A percentile compares a stretch with the other conserved stretches of the same genome.
Evolutionary conservation across 1,284 basidiomycete genomes (phyloP).

Genomic region (Cystobasidium sp.): DNA sequence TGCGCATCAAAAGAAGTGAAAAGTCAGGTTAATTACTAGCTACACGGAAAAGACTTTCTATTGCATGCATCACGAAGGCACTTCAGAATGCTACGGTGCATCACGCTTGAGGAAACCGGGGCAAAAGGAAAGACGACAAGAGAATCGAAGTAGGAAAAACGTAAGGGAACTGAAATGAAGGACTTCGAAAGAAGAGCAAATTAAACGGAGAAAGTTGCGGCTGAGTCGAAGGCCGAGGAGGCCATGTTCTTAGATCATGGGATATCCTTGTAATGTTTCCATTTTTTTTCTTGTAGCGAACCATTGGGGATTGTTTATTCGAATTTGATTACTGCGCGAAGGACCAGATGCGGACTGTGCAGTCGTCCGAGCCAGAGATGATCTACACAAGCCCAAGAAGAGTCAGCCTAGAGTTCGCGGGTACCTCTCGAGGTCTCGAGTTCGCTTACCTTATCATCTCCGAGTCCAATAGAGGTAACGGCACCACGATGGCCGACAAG

Average conservation of each 20-base stretch:
- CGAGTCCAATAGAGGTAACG: constrained; percentile 37
- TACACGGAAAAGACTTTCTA: neutral
- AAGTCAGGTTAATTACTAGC: neutral
- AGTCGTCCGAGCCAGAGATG: constrained; percentile 42
- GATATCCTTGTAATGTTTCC: neutral
- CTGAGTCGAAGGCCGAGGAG: too few species aligned
- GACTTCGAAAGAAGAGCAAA: too few species aligned
- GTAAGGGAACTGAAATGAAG: neutral
- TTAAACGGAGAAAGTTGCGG: too few species aligned
- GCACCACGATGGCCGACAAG: constrained; percentile 93
- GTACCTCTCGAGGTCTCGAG: too few species aligned
- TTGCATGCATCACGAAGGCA: too few species aligned
- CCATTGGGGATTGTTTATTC: constrained; percentile 6
- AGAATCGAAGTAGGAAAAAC: neutral
- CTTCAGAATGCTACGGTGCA: too few species aligned
- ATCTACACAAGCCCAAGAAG: constrained; percentile 18
- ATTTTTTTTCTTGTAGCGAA: too few species aligned
- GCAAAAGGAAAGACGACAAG: neutral
- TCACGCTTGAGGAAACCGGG: too few species aligned
- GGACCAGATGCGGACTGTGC: constrained; percentile 41
- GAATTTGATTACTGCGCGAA: constrained; percentile 24
- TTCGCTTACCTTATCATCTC: constrained; percentile 44
- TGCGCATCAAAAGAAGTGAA: neutral
- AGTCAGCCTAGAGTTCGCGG: neutral
- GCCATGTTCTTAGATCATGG: neutral